Base-by-base conservation (phyloP, 345 rosid species). In the Lumnitzera littorea region DNA sequence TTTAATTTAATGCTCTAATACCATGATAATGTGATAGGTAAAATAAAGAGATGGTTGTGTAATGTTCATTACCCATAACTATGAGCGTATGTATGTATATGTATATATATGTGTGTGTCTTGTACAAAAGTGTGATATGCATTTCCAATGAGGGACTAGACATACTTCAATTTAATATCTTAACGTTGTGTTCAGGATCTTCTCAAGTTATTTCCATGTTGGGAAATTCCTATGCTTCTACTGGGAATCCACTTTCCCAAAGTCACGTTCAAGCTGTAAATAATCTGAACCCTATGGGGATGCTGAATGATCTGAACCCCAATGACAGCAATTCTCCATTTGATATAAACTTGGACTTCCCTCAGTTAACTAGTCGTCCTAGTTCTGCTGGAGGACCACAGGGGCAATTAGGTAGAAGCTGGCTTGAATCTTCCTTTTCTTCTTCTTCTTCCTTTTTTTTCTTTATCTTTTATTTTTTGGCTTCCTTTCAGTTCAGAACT, bases 321-420 rank as follows among this genome's bases (percentile, higher is more conserved):
- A 90, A 69, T 57, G 96, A 95, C 61, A 36, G 7, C 10, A 88
- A 74, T 69, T 86, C 96, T 24, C 97, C 96, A 9, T 95, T 86
- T 62, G 96, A 95, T 79, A 95, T 95, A 69, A 91, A 83, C 67
- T 84, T 83, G 65, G 99, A 95, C 68, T 95, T 95, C 63, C 99
- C 99, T 50, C 87, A 79, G 73, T 70, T 95, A 75, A 84, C 89
- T 11, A 95, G 96, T 75, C 95, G 94, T 57, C 98, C 99, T 72
- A 88, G 77, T 67, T 95, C 98, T 61, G 92, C 98, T 48, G 96
- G 99, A 58, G 94, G 99, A 59, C 84, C 91, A 70, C 99, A 91
- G 81, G 99, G 99, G 64, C 99, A 95, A 75, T 57, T 95, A 62
- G 98, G 98, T 91, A 80, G 67, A 52, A 31, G 51, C 49, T 16